Conservation (phyloP, 495 filamentous ascomycete species). For the Acidiella bohemica region DNA sequence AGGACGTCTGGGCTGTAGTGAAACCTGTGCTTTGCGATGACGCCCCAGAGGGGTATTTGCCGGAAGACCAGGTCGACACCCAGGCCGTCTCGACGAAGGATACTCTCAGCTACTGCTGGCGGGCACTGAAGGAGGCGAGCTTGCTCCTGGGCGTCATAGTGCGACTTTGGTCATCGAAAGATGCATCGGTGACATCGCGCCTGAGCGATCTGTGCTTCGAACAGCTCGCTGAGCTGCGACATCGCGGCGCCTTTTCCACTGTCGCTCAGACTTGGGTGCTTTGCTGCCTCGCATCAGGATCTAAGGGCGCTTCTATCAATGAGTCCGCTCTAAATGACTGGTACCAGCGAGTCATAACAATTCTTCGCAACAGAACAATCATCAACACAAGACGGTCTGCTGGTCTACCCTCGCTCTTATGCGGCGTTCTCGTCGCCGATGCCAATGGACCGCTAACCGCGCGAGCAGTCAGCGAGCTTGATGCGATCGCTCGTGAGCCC, state of each 20-base stretch:
- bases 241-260: constrained; percentile 86
- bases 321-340: constrained; percentile 38
- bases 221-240: constrained; percentile 70
- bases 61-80: constrained; percentile 57
- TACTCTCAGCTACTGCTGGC: constrained; percentile 81
- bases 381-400: constrained; percentile 83
- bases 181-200: not conserved
- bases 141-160: constrained; percentile 46
- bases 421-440: constrained; percentile 54
- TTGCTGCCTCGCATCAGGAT: constrained; percentile 48
- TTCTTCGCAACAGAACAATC: constrained; percentile 53
- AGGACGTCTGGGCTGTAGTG: constrained; percentile 59
- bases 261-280: constrained; percentile 75
- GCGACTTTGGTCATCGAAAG: constrained; percentile 12
- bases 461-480: constrained; percentile 39
- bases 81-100: constrained; percentile 63
- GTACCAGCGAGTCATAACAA: constrained; percentile 40
- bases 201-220: constrained; percentile 62
- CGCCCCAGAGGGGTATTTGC: constrained; percentile 77
- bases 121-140: constrained; percentile 78
- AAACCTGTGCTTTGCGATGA: constrained; percentile 71
- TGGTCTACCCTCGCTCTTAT: constrained; percentile 73
- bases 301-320: constrained; percentile 30
- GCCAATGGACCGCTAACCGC: constrained; percentile 35
- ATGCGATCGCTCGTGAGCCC: constrained; percentile 42